A percentile compares a stretch with the other conserved stretches of the same genome.
Evolutionary conservation across 352 stramenopile species (phyloP).

Genomic region (Aphanomyces stellatus): DNA sequence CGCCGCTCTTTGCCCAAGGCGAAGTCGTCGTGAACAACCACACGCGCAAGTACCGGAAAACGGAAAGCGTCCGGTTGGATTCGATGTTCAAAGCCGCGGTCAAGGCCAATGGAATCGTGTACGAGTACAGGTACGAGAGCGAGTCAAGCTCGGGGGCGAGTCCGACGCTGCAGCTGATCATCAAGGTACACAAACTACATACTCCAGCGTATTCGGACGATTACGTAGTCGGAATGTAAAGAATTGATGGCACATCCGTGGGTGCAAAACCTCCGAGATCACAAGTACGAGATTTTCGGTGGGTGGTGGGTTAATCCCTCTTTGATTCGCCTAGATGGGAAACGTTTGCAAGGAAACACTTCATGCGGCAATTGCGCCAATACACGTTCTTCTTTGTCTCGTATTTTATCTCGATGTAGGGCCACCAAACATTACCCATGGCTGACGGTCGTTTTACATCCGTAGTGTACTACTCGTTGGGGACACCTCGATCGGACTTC

Average conservation of each 20-base stretch:
- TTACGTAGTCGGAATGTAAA: slow-evolving; percentile 64
- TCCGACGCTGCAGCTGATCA: slow-evolving; percentile 47
- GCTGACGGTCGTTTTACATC: neutral
- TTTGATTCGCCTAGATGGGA: no score
- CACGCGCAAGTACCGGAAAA: neutral
- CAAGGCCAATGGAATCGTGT: slow-evolving; percentile 66
- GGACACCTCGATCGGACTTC: slow-evolving; percentile 61
- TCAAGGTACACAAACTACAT: slow-evolving; percentile 33
- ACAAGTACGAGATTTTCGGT: no score
- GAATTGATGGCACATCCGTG: slow-evolving; percentile 68
- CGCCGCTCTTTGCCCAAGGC: no score
- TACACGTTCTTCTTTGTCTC: slow-evolving; percentile 71
- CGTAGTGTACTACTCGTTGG: slow-evolving; percentile 36
- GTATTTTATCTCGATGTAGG: slow-evolving; percentile 64
- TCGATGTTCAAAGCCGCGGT: neutral
- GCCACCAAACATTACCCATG: neutral
- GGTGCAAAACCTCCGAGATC: slow-evolving; percentile 62
- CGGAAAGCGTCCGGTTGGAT: neutral
- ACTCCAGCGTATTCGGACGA: neutral
- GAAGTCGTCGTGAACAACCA: neutral
- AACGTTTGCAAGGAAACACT: slow-evolving; percentile 55
- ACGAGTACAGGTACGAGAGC: slow-evolving; percentile 76
- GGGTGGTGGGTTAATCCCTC: no score
- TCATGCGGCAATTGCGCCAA: slow-evolving; percentile 63
- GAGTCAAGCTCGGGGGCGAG: slow-evolving; percentile 52